Conservation (phyloP, 1,284 basidiomycete species). For the Coriolopsis trogii region DNA sequence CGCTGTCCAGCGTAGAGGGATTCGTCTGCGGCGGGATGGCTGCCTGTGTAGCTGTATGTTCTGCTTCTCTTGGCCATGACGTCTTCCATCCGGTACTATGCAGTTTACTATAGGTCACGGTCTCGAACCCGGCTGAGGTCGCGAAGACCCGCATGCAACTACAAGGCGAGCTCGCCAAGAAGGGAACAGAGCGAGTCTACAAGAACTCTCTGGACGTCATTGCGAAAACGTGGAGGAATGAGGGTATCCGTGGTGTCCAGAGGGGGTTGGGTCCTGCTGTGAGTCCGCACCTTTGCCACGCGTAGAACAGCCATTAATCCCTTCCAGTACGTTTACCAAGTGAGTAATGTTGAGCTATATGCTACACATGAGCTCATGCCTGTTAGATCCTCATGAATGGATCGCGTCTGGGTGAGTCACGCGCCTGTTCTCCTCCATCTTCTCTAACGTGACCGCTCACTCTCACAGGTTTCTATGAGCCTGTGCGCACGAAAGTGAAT, state of each 20-base stretch:
- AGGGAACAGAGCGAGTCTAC: constrained; percentile 80
- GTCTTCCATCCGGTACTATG: constrained; percentile 1
- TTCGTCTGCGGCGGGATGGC: constrained; percentile 89
- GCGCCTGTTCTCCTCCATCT: not conserved
- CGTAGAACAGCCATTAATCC: not conserved
- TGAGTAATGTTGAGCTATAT: constrained; percentile 32
- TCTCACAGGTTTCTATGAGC: constrained; percentile 90
- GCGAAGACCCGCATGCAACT: constrained; percentile 94
- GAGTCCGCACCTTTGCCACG: constrained; percentile 39
- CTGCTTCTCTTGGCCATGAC: not conserved
- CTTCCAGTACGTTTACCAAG: constrained; percentile 86
- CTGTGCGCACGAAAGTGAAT: constrained; percentile 80
- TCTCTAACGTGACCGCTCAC: not conserved
- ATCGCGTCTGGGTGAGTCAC: constrained; percentile 78
- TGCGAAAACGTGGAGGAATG: constrained; percentile 87
- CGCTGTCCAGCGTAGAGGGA: constrained; percentile 70
- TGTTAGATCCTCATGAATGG: constrained; percentile 89
- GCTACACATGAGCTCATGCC: not conserved
- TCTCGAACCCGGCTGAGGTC: constrained; percentile 88
- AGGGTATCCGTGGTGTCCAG: constrained; percentile 91
- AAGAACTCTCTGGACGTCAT: constrained; percentile 88
- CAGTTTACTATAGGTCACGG: constrained; percentile 61
- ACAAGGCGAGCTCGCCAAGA: constrained; percentile 89
- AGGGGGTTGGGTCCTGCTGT: constrained; percentile 90
- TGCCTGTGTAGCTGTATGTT: constrained; percentile 80